Evolutionary conservation across 2,329 filamentous ascomycete genomes (phyloP).

Genomic region (Aspergillus tamarii): DNA sequence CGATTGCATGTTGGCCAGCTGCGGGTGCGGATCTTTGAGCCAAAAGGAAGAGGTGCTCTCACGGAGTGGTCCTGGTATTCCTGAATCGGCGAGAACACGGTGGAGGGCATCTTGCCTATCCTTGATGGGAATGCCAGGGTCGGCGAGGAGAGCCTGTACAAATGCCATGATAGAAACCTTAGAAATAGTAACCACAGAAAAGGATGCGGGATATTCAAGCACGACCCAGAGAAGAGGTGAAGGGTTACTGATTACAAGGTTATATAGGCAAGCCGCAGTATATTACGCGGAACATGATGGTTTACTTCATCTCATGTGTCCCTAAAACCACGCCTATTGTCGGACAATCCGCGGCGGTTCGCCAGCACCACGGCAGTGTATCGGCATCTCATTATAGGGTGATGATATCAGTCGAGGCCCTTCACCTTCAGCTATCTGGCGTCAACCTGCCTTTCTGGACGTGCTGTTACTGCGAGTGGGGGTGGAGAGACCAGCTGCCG

Average conservation of each 20-base stretch:
- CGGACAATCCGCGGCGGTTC: not conserved
- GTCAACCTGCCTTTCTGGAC: not conserved
- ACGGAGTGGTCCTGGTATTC: constrained; percentile 20
- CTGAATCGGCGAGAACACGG: constrained; percentile 30
- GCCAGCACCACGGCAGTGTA: not conserved
- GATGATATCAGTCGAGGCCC: not conserved
- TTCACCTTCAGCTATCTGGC: not conserved
- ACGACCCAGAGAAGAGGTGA: not conserved
- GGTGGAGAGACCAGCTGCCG: not conserved
- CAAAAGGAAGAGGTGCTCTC: constrained; percentile 41
- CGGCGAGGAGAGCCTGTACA: constrained; percentile 22
- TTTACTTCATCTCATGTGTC: not conserved
- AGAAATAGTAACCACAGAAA: not conserved
- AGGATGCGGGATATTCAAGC: not conserved
- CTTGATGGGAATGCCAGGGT: constrained; percentile 20
- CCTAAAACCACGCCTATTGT: not conserved
- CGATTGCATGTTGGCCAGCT: constrained; percentile 24
- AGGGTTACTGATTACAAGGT: not conserved
- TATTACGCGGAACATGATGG: not conserved
- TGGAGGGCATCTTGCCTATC: constrained; percentile 29
- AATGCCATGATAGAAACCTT: constrained; percentile 26
- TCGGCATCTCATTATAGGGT: not conserved
- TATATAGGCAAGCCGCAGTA: not conserved
- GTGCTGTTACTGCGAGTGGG: not conserved
- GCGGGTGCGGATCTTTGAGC: constrained; percentile 28